Conservation (phyloP, 1,139 yeast species). For the Protomyces pachydermus region DNA sequence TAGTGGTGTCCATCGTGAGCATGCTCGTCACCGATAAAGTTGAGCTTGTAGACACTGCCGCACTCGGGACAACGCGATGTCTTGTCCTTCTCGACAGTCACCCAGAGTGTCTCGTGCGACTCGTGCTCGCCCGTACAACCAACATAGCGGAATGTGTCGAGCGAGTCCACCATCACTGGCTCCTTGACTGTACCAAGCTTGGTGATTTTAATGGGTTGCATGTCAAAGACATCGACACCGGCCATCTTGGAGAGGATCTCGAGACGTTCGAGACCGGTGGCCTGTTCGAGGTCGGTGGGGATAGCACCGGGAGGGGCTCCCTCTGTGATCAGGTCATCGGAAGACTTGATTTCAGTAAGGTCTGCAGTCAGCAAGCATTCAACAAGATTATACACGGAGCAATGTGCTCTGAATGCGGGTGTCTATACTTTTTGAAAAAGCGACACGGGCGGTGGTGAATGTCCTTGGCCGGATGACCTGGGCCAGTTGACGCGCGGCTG, state of each 20-base stretch:
- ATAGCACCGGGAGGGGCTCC: slow-evolving; percentile 81
- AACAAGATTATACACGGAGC: not conserved
- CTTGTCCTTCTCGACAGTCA: slow-evolving; percentile 77
- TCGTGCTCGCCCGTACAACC: slow-evolving; percentile 98
- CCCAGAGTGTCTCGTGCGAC: slow-evolving; percentile 76
- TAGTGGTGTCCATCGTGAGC: slow-evolving; percentile 40
- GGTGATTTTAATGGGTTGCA: slow-evolving; percentile 36
- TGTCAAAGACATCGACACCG: slow-evolving; percentile 93
- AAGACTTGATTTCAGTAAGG: slow-evolving; percentile 74
- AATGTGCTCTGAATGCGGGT: not conserved
- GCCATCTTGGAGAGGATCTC: slow-evolving; percentile 91
- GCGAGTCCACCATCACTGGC: slow-evolving; percentile 85
- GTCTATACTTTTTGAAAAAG: not conserved
- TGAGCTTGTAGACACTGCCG: slow-evolving; percentile 88
- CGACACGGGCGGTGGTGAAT: not conserved
- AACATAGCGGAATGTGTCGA: slow-evolving; percentile 88
- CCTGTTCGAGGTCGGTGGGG: slow-evolving; percentile 92
- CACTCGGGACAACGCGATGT: slow-evolving; percentile 98
- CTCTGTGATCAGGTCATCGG: slow-evolving; percentile 71
- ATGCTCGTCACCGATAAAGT: slow-evolving; percentile 77
- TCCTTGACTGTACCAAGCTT: slow-evolving; percentile 69
- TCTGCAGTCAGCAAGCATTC: not conserved
- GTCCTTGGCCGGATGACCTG: not conserved
- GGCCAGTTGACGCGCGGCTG: not conserved
- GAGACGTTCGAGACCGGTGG: slow-evolving; percentile 97